Evolutionary conservation across 805 yeast species (phyloP).

Genomic region (Cyberlindnera sargentensis): DNA sequence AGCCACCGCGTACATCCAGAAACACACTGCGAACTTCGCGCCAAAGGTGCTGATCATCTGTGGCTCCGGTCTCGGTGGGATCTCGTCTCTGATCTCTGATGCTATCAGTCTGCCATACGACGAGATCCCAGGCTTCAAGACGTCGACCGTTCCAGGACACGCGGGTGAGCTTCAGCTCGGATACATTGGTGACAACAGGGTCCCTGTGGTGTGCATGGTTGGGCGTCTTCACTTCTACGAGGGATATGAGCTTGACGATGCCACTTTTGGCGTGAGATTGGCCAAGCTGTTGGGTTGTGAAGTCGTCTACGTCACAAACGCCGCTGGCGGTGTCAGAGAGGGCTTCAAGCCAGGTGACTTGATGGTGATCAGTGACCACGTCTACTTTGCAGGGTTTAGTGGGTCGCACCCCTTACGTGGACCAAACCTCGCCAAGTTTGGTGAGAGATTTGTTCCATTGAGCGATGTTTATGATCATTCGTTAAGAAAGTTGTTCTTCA

Average conservation of each 20-base stretch:
- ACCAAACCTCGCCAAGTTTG: conserved; percentile 69
- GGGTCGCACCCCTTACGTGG: conserved; percentile 88
- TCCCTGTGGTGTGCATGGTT: conserved; percentile 87
- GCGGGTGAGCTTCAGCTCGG: conserved; percentile 81
- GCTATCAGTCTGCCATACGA: conserved; percentile 50
- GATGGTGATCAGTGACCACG: conserved; percentile 86
- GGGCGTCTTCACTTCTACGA: conserved; percentile 92
- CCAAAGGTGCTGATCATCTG: conserved; percentile 80
- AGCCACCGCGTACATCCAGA: conserved; percentile 15
- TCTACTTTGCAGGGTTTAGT: conserved; percentile 84
- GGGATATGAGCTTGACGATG: conserved; percentile 76
- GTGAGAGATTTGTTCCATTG: conserved; percentile 82
- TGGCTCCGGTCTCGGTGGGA: conserved; percentile 92
- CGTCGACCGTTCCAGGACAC: conserved; percentile 87
- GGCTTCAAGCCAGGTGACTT: conserved; percentile 74
- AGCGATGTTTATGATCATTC: conserved; percentile 84
- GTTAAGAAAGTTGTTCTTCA: conserved; percentile 55
- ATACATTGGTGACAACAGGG: conserved; percentile 52
- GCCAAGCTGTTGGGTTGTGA: conserved; percentile 56
- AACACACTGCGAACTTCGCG: conserved; percentile 2
- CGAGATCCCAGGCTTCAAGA: conserved; percentile 72
- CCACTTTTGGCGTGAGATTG: conserved; percentile 81
- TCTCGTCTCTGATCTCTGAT: conserved; percentile 40
- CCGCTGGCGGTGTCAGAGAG: conserved; percentile 85
- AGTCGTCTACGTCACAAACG: conserved; percentile 80